A percentile compares a stretch with the other conserved stretches of the same genome.
Conservation (phyloP, 139 green algal genomes). For the Chlorella ohadii region DNA sequence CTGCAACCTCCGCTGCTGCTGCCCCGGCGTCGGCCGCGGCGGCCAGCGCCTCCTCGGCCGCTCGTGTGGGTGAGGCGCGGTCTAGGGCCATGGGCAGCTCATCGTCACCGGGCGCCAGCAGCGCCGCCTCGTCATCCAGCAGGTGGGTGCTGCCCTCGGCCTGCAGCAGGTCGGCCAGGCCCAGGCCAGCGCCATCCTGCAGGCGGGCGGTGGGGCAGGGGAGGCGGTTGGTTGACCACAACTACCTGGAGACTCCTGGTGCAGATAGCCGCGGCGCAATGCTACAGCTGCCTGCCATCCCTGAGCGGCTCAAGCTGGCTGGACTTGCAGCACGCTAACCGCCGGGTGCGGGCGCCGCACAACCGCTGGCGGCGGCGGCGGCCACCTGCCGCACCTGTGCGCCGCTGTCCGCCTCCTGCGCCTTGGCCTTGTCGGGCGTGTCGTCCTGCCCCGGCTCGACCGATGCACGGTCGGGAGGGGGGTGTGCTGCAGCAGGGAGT, state of each 20-base stretch:
- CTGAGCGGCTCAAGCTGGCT: too few relatives aligned
- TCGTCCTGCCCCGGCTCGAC: neutral
- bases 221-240: too few relatives aligned
- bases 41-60: neutral
- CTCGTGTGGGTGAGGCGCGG: neutral
- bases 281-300: too few relatives aligned
- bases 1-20: neutral
- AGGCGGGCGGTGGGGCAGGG: too few relatives aligned
- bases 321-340: too few relatives aligned
- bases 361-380: too few relatives aligned
- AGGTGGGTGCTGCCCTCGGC: neutral
- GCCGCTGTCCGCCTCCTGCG: neutral
- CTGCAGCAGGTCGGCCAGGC: neutral
- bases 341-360: too few relatives aligned
- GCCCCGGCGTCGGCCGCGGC: neutral
- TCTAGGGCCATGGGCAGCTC: slow-evolving; percentile 1
- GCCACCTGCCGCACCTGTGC: too few relatives aligned
- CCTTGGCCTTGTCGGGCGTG: neutral
- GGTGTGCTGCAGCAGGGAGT: neutral
- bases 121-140: neutral
- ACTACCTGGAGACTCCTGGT: too few relatives aligned
- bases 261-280: too few relatives aligned
- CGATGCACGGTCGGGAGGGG: neutral
- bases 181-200: too few relatives aligned
- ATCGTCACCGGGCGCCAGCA: neutral